Percentiles rank a stretch among this genome's conserved stretches.
phyloP scores from a whole-genome alignment of 2,329 filamentous ascomycete genomes.

The Aspergillus brunneoviolaceus region DNA sequence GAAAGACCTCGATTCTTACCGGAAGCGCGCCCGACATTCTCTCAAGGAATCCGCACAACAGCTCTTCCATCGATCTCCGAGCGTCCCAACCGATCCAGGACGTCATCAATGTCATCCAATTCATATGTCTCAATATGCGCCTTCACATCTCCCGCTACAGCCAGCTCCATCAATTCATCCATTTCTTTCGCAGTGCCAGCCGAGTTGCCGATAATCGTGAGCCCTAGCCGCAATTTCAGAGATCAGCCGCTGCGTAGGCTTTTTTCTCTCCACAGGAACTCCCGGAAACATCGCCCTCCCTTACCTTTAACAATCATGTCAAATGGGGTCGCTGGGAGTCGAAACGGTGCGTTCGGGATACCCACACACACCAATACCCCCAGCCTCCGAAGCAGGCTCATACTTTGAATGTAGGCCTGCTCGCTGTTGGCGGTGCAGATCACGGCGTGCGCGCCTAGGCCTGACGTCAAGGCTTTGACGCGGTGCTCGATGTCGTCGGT shows the following conservation, averaged over 20 bases:
- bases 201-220: slow-evolving; percentile 49
- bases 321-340: slow-evolving; percentile 48
- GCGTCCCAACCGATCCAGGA: slow-evolving; percentile 35
- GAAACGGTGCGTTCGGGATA: slow-evolving; percentile 45
- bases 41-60: slow-evolving; percentile 36
- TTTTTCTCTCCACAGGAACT: background rate
- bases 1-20: no score
- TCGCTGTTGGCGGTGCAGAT: slow-evolving; percentile 50
- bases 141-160: slow-evolving; percentile 43
- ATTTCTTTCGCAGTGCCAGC: slow-evolving; percentile 48
- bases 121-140: slow-evolving; percentile 39
- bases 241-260: slow-evolving; percentile 8
- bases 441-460: slow-evolving; percentile 47
- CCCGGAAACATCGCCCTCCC: background rate
- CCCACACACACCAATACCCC: slow-evolving; percentile 51
- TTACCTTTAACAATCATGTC: slow-evolving; percentile 49
- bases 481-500: slow-evolving; percentile 39
- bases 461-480: slow-evolving; percentile 41
- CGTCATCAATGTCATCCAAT: slow-evolving; percentile 35
- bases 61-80: slow-evolving; percentile 41
- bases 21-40: background rate
- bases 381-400: slow-evolving; percentile 45
- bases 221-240: slow-evolving; percentile 24
- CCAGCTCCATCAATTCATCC: slow-evolving; percentile 47
- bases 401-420: slow-evolving; percentile 46